Conservation (phyloP, 192 early-diverging fungal genomes). For the Coemansia sp. region DNA sequence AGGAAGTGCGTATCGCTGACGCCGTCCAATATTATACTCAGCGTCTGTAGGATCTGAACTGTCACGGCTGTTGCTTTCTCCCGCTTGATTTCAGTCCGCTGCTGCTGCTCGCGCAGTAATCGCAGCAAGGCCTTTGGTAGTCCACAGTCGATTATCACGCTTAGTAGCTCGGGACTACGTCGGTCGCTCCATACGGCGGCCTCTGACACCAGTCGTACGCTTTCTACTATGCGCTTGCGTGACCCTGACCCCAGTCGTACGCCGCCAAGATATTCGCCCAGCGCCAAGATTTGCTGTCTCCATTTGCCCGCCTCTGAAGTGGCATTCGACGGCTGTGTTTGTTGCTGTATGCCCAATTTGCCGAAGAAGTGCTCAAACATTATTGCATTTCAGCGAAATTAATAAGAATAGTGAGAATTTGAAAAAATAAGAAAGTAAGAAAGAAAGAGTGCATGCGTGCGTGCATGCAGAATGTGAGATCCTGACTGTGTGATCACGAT, state of each 20-base stretch:
- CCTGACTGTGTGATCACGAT: background rate
- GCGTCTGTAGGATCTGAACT: slow-evolving; percentile 55
- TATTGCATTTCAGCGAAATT: background rate
- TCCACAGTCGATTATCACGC: slow-evolving; percentile 33
- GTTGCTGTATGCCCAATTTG: slow-evolving; percentile 19
- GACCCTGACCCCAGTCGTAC: slow-evolving; percentile 17
- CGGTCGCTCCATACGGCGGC: slow-evolving; percentile 52
- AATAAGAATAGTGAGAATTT: background rate
- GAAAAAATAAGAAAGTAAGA: background rate
- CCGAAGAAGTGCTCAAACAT: slow-evolving; percentile 37
- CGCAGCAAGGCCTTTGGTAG: slow-evolving; percentile 41
- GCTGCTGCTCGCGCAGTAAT: slow-evolving; percentile 17
- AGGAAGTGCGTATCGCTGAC: slow-evolving; percentile 40
- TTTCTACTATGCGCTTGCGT: slow-evolving; percentile 39
- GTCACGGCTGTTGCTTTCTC: slow-evolving; percentile 26
- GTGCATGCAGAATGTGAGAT: background rate
- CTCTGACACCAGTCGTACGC: slow-evolving; percentile 43
- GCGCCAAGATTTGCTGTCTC: slow-evolving; percentile 17
- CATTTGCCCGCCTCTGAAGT: background rate
- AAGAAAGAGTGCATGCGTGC: background rate
- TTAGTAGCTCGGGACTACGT: slow-evolving; percentile 42
- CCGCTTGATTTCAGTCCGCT: background rate
- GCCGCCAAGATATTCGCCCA: slow-evolving; percentile 23
- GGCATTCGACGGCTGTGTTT: slow-evolving; percentile 3
- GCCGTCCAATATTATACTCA: slow-evolving; percentile 58